These are phyloP conservation scores for Cytospora mali DNA, from an alignment of 2,329 filamentous ascomycete genomes.

Conservation along the genomic window DNA sequence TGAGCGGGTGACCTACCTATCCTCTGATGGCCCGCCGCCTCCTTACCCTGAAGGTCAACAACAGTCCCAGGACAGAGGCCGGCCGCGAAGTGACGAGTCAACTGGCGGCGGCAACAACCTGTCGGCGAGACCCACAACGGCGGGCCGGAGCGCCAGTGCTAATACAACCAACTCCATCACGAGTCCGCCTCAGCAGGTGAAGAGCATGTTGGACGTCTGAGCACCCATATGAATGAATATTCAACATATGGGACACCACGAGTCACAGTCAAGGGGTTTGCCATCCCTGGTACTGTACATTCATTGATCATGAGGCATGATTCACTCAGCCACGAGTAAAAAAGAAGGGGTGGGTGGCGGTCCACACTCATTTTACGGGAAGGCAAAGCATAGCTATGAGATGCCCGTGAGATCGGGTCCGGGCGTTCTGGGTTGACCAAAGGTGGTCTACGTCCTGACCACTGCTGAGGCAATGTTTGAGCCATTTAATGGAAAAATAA, in stretches of 20 bases:
- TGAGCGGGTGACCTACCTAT: slow-evolving; percentile 44
- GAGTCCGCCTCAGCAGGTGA: slow-evolving; percentile 55
- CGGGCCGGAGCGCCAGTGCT: slow-evolving; percentile 48
- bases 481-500: too few relatives aligned
- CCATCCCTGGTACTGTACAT: neutral
- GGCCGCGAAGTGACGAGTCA: slow-evolving; percentile 31
- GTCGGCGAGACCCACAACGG: slow-evolving; percentile 35
- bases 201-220: slow-evolving; percentile 62
- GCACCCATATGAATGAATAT: neutral
- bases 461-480: neutral
- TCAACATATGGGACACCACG: neutral
- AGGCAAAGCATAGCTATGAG: neutral
- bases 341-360: neutral
- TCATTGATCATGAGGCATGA: slow-evolving; percentile 14
- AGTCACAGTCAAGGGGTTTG: neutral
- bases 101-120: slow-evolving; percentile 8
- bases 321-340: neutral
- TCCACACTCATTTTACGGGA: neutral
- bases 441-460: neutral
- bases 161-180: slow-evolving; percentile 50
- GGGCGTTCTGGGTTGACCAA: neutral
- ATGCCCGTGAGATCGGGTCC: neutral
- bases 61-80: slow-evolving; percentile 30
- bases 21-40: slow-evolving; percentile 49
- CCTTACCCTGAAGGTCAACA: slow-evolving; percentile 39